A percentile compares a stretch with the other conserved stretches of the same genome.
Evolutionary conservation across 495 filamentous ascomycete species (phyloP).

Genomic region (Amphirosellinia nigrospora): DNA sequence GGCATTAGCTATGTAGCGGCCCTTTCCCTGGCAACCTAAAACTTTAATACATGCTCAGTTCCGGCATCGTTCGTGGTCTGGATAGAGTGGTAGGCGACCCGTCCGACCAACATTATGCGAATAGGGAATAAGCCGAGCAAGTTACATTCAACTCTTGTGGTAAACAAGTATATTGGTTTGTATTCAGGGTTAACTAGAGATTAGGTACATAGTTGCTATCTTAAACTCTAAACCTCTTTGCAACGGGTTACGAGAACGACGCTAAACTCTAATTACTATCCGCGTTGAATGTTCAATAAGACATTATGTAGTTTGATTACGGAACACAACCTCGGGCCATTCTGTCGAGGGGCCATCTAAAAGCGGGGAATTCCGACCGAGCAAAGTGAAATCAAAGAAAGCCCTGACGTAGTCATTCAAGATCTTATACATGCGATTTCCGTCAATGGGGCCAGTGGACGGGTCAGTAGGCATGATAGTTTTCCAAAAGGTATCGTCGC

Average conservation of each 20-base stretch:
- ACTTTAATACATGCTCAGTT: not conserved
- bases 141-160: not conserved
- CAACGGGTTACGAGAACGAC: not conserved
- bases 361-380: slow-evolving; percentile 21
- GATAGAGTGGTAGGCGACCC: not conserved
- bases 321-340: slow-evolving; percentile 36
- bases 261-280: not conserved
- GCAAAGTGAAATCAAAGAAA: slow-evolving; percentile 42
- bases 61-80: not conserved
- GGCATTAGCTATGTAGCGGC: too few species aligned
- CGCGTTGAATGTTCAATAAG: not conserved
- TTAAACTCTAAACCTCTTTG: not conserved
- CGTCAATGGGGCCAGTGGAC: slow-evolving; percentile 34
- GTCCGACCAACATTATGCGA: not conserved
- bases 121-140: not conserved
- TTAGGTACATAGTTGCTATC: not conserved
- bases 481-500: slow-evolving; percentile 42
- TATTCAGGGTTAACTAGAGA: not conserved
- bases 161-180: not conserved
- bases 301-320: not conserved
- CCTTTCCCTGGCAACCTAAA: too few species aligned
- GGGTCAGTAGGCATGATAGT: slow-evolving; percentile 30
- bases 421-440: slow-evolving; percentile 27
- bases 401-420: slow-evolving; percentile 37
- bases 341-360: slow-evolving; percentile 27